Evolutionary conservation across 768 basidiomycete genomes (phyloP).

Genomic region (Lactarius sanguifluus): DNA sequence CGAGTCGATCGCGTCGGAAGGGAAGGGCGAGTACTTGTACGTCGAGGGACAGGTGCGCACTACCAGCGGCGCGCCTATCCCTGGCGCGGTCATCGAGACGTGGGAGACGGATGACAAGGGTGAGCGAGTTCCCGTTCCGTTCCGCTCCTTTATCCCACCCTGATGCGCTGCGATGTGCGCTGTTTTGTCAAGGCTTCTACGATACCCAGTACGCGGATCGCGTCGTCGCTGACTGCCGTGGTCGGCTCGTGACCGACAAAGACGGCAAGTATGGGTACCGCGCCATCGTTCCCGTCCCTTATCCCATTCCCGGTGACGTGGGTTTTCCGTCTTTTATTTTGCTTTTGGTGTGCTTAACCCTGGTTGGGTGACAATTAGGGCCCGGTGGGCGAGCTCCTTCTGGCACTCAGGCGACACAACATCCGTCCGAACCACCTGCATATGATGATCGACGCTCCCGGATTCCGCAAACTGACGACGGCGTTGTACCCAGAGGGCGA

Average conservation of each 20-base stretch:
- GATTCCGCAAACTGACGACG: constrained; percentile 70
- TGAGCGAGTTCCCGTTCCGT: constrained; percentile 28
- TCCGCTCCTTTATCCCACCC: background rate
- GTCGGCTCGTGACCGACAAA: constrained; percentile 54
- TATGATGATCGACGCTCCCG: constrained; percentile 66
- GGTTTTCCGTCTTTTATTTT: constrained; percentile 24
- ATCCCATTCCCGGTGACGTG: constrained; percentile 75
- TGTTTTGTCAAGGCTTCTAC: constrained; percentile 35
- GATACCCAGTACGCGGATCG: constrained; percentile 56
- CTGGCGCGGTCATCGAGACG: constrained; percentile 71
- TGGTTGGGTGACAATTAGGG: constrained; percentile 43
- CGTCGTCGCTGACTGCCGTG: constrained; percentile 67
- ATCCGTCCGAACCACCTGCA: constrained; percentile 83
- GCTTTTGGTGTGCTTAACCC: constrained; percentile 18
- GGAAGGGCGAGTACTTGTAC: constrained; percentile 81
- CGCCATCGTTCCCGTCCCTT: constrained; percentile 67
- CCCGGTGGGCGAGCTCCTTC: constrained; percentile 65
- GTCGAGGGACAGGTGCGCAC: constrained; percentile 67
- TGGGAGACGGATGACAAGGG: constrained; percentile 77
- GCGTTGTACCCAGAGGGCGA: constrained; percentile 76
- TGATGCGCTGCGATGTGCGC: background rate
- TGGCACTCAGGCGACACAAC: constrained; percentile 61
- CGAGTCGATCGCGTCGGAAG: constrained; percentile 81
- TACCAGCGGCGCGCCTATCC: constrained; percentile 63
- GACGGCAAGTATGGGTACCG: constrained; percentile 71